Evolutionary conservation across 192 early-diverging fungal genomes (phyloP).

Genomic region (Coemansia asiatica): DNA sequence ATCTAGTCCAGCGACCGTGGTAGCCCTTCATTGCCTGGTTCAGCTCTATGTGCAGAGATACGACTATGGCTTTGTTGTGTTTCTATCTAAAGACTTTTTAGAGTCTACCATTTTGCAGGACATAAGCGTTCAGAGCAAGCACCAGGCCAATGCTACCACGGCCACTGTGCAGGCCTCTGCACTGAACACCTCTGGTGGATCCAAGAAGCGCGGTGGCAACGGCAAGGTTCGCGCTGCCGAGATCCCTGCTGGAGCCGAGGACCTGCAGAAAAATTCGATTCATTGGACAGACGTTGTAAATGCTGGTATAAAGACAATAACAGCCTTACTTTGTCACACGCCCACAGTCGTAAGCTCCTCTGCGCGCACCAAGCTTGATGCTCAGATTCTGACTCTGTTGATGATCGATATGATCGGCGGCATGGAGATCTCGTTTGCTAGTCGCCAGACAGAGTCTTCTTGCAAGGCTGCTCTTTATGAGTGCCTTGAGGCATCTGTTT

Average conservation of each 20-base stretch:
- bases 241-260: constrained; percentile 1
- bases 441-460: constrained; percentile 25
- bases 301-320: constrained; percentile 18
- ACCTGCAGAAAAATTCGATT: constrained; percentile 8
- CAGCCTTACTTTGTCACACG: constrained; percentile 27
- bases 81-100: constrained; percentile 42
- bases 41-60: constrained; percentile 40
- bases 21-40: constrained; percentile 37
- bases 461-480: constrained; percentile 22
- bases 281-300: constrained; percentile 37
- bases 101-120: constrained; percentile 20
- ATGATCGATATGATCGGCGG: constrained; percentile 39
- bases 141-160: not conserved
- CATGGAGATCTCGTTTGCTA: constrained; percentile 23
- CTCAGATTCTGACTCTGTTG: constrained; percentile 32
- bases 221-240: constrained; percentile 24
- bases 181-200: constrained; percentile 2
- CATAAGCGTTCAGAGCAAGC: constrained; percentile 21
- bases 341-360: constrained; percentile 28
- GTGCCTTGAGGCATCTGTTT: constrained; percentile 42
- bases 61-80: constrained; percentile 41
- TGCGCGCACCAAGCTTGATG: constrained; percentile 35
- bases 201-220: constrained; percentile 35
- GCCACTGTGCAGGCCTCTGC: constrained; percentile 8
- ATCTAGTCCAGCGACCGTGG: constrained; percentile 24